These are phyloP conservation scores for Radiomyces spectabilis DNA, from an alignment of 192 early-diverging fungal species.

Conservation along the genomic window DNA sequence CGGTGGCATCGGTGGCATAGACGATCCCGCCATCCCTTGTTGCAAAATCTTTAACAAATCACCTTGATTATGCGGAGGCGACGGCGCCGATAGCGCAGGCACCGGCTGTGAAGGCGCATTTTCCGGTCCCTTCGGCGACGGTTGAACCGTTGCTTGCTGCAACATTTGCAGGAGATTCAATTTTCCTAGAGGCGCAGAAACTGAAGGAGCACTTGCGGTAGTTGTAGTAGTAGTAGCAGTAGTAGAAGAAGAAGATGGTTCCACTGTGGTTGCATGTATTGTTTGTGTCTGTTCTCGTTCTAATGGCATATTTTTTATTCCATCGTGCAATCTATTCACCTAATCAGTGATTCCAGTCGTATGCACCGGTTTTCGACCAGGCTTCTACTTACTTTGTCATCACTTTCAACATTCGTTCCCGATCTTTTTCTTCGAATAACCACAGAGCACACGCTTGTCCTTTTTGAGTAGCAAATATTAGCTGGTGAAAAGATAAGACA, in stretches of 20 bases:
- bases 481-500: background rate
- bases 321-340: background rate
- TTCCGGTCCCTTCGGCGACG: no score
- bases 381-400: slow-evolving; percentile 44
- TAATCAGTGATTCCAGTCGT: background rate
- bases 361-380: background rate
- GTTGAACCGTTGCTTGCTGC: slow-evolving; percentile 11
- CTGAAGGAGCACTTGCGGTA: background rate
- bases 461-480: no score
- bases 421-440: slow-evolving; percentile 69
- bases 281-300: background rate
- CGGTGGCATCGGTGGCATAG: slow-evolving; percentile 1
- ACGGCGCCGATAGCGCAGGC: background rate
- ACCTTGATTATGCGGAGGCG: background rate
- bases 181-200: background rate
- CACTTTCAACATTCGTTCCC: slow-evolving; percentile 47
- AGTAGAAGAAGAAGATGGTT: background rate
- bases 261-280: background rate
- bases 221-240: background rate
- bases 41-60: background rate
- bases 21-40: background rate
- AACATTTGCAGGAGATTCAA: slow-evolving; percentile 16
- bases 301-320: background rate
- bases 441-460: slow-evolving; percentile 67
- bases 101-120: background rate